A percentile compares a stretch with the other conserved stretches of the same genome.
These are phyloP conservation scores for Microbotryum intermedium DNA, from an alignment of 1,284 basidiomycete genomes.

Conservation along the genomic window DNA sequence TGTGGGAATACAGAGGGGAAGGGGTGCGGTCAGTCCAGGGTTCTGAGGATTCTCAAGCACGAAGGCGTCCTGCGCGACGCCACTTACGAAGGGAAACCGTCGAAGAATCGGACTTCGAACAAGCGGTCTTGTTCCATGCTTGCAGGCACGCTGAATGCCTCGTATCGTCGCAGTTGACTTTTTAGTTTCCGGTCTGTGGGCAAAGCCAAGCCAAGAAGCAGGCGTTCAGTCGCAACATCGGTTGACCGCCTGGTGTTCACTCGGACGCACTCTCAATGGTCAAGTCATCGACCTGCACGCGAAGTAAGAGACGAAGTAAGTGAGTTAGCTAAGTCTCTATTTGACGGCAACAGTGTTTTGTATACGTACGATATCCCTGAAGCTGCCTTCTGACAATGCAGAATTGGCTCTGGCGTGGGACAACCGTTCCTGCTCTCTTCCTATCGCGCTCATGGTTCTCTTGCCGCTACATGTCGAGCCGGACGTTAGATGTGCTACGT, in stretches of 20 bases:
- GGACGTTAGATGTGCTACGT: not conserved
- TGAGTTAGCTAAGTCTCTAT: no score
- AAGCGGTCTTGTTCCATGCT: constrained; percentile 18
- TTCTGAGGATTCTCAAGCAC: no score
- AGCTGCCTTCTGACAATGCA: constrained; percentile 10
- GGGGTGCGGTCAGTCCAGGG: no score
- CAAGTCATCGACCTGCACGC: constrained; percentile 17
- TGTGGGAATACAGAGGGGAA: no score
- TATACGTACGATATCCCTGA: constrained; percentile 16
- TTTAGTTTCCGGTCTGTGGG: constrained; percentile 18
- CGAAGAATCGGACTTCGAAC: constrained; percentile 24
- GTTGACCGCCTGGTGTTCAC: not conserved
- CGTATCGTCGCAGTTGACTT: constrained; percentile 12
- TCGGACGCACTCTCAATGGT: constrained; percentile 14
- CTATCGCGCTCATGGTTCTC: not conserved
- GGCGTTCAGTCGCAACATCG: not conserved
- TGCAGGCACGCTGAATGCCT: constrained; percentile 11
- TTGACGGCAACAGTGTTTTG: no score
- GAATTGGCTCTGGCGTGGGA: not conserved
- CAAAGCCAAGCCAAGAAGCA: not conserved
- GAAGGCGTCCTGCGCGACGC: not conserved
- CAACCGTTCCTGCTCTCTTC: not conserved
- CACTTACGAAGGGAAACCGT: constrained; percentile 18
- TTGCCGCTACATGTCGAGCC: not conserved
- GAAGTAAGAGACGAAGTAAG: not conserved